Evolutionary conservation across 768 basidiomycete species (phyloP), one percentile per base, ranked within the genome.

Genomic region (Naganishia friedmannii): DNA sequence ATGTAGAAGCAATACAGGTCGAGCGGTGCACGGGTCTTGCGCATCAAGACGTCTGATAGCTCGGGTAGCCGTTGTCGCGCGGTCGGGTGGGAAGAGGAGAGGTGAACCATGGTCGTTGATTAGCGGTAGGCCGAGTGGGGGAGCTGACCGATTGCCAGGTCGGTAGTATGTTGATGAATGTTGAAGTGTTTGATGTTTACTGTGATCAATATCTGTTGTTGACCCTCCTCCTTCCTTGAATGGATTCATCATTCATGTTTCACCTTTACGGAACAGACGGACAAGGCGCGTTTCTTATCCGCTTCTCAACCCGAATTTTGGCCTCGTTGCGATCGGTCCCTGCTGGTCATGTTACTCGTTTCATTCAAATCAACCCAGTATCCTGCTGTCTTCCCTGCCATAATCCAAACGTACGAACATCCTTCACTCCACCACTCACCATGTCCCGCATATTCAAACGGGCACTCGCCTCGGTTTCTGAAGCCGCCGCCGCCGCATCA

Each of bases 1-100:
- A 70, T 93, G 69, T 95, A 95, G 84, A 96, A 95, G 90, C 94
- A 95, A 85, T 96, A 99, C 66, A 99, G 85, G 84, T 99, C 96
- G 37, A 99, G 92, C 23, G 96, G 96, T 0, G 96, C 92, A 71
- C 91, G 84, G 39, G 95, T 96, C 78, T 90, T 86, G 75, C 95
- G 86, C 23, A 90, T 90, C 32, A 98, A 86, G 57, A 97, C 93
- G 83, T 98, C 93, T 28, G 88, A 73, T 19, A 81, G 74, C 7
- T 79, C 79, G 0, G 80, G 80, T 19, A 82, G 74, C 29, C 82
- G 60, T 42, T n/a, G 34, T 17, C 34, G 57, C 19, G 34, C 37
- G 2, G 34, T 37, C 5, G 12, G 42, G 26, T 42, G 60, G 26
- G 60, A 63, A 42, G 37, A 13, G 12, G 39, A 63, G 39, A 45